A percentile compares a stretch with the other conserved stretches of the same genome.
These are phyloP conservation scores for Penicillium paxilli DNA, from an alignment of 495 filamentous ascomycete genomes.

Conservation along the genomic window DNA sequence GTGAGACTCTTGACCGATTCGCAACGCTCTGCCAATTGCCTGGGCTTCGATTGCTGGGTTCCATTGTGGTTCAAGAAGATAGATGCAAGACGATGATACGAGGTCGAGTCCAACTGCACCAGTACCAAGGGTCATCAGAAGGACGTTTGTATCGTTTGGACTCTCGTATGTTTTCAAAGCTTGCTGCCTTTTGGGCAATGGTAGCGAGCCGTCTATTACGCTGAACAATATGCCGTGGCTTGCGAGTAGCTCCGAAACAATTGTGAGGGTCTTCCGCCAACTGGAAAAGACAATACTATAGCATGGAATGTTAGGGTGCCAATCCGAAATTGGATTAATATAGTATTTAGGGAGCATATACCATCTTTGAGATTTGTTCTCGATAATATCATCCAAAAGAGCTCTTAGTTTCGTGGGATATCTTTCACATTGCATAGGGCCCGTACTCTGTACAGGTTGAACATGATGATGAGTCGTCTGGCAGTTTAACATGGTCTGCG, in stretches of 20 bases:
- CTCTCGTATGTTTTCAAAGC: neutral
- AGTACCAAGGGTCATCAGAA: constrained; percentile 3
- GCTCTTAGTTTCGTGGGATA: neutral
- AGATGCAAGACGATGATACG: neutral
- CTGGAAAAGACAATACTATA: constrained; percentile 6
- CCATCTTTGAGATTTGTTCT: constrained; percentile 1
- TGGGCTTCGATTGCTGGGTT: constrained; percentile 8
- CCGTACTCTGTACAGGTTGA: neutral
- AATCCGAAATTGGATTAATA: neutral
- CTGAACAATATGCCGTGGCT: neutral
- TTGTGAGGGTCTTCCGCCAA: neutral
- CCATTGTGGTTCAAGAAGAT: constrained; percentile 10
- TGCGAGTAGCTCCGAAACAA: neutral
- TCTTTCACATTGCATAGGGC: neutral
- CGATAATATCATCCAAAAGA: neutral
- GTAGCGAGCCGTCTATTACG: neutral
- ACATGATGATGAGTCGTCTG: neutral
- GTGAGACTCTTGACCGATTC: neutral
- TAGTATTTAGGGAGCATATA: neutral
- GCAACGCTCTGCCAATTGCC: constrained; percentile 3
- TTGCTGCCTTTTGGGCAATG: neutral
- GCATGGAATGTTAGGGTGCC: neutral
- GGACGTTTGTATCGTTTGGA: neutral
- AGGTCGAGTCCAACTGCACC: constrained; percentile 4
- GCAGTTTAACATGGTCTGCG: neutral